Evolutionary conservation across 257 asterid species (phyloP).

Genomic region (Verbena officinalis): DNA sequence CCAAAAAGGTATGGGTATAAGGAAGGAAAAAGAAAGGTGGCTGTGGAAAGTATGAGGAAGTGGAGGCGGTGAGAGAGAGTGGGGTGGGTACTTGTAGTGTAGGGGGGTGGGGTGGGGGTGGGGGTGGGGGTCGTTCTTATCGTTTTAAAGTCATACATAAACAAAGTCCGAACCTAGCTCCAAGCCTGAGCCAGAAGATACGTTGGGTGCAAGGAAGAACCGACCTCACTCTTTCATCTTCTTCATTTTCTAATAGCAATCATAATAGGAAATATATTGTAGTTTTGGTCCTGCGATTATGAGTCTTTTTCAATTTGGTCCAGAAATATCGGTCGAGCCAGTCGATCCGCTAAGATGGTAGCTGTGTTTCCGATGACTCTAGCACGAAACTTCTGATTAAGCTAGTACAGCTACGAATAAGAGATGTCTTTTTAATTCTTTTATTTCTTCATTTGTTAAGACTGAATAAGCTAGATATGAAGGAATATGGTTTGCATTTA

Average conservation of each 20-base stretch:
- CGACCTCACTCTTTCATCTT: constrained; percentile 68
- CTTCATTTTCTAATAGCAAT: no score
- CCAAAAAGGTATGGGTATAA: constrained; percentile 19
- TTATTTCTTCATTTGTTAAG: not conserved
- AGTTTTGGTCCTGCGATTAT: no score
- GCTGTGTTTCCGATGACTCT: no score
- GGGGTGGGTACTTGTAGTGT: no score
- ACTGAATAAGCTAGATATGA: not conserved
- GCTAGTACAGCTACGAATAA: no score
- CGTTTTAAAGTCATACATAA: constrained; percentile 46
- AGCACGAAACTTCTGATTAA: no score
- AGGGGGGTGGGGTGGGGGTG: no score
- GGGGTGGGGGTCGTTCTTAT: constrained; percentile 62
- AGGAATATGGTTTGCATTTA: not conserved
- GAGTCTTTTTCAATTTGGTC: constrained; percentile 21
- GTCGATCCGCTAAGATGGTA: no score
- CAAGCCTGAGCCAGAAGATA: constrained; percentile 52
- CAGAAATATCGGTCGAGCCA: no score
- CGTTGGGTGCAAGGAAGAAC: constrained; percentile 78
- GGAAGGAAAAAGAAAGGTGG: constrained; percentile 36
- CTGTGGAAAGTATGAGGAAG: constrained; percentile 43
- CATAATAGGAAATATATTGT: no score
- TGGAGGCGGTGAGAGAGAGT: constrained; percentile 54
- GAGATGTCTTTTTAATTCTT: not conserved
- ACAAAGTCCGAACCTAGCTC: constrained; percentile 50